These are phyloP conservation scores for Rhododendron molle DNA, from an alignment of 148 eudicot genomes.

Conservation along the genomic window DNA sequence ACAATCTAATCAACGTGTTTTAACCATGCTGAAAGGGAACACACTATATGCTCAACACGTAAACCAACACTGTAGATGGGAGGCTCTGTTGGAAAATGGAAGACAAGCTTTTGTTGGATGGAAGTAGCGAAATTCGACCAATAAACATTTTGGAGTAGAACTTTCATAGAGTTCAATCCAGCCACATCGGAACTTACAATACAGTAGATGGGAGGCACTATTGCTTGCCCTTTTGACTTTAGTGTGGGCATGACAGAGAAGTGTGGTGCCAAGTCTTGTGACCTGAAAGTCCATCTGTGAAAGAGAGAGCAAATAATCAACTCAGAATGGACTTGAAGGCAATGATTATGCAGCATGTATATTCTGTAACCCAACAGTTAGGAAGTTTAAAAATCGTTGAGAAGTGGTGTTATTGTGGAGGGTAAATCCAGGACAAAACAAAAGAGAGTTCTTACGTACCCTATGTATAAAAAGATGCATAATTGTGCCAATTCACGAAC, in stretches of 20 bases:
- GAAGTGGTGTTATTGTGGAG: not conserved
- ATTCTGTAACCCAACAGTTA: not conserved
- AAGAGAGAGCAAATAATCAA: not conserved
- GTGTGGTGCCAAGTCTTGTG: slow-evolving; percentile 70
- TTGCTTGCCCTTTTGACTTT: slow-evolving; percentile 45
- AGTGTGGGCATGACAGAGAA: slow-evolving; percentile 81
- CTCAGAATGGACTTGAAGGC: not conserved
- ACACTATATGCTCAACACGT: not conserved
- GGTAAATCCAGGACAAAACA: not conserved
- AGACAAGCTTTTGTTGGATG: not conserved
- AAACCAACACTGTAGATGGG: not conserved
- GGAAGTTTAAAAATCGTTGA: not conserved
- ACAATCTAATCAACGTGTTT: not conserved
- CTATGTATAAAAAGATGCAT: slow-evolving; percentile 79
- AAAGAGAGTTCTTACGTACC: slow-evolving; percentile 36
- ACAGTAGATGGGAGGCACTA: slow-evolving; percentile 77
- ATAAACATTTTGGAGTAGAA: not conserved
- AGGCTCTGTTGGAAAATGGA: not conserved
- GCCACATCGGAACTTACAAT: slow-evolving; percentile 46
- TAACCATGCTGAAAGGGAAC: not conserved
- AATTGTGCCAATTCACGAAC: slow-evolving; percentile 87
- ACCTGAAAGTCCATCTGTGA: slow-evolving; percentile 87
- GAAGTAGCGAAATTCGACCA: not conserved
- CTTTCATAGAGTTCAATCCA: not conserved
- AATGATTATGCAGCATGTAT: not conserved